A percentile compares a stretch with the other conserved stretches of the same genome.
phyloP scores from a whole-genome alignment of 108 stramenopile species.

The Pseudonitzschia multistriata region DNA sequence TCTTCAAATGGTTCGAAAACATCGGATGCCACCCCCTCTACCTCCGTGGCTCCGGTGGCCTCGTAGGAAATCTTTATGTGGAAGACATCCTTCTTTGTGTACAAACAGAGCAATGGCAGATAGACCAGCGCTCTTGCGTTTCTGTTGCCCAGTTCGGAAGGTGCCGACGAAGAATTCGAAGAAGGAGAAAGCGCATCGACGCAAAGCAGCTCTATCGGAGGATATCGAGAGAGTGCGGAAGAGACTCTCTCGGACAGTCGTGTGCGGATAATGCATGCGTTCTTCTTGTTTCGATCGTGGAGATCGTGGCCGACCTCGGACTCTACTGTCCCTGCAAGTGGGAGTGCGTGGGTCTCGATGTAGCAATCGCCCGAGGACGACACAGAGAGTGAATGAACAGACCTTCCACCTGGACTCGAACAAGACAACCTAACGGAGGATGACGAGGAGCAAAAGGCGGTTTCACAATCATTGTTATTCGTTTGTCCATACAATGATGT shows the following conservation, averaged over 20 bases:
- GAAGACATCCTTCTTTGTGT: constrained; percentile 63
- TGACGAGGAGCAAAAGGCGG: constrained; percentile 1
- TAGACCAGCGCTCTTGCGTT: not conserved
- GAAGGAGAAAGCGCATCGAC: constrained; percentile 42
- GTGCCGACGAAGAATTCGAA: not conserved
- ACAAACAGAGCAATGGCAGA: constrained; percentile 68
- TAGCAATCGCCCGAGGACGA: constrained; percentile 15
- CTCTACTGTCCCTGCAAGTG: constrained; percentile 38
- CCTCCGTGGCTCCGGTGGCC: not conserved
- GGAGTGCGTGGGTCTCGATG: constrained; percentile 56
- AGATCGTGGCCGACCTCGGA: constrained; percentile 9
- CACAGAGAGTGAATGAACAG: constrained; percentile 50
- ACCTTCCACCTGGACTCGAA: constrained; percentile 56
- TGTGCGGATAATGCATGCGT: constrained; percentile 26
- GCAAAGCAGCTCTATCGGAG: constrained; percentile 60
- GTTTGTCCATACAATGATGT: not conserved
- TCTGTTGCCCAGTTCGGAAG: not conserved
- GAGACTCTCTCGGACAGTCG: constrained; percentile 40
- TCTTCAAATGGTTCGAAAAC: constrained; percentile 63
- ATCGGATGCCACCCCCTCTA: constrained; percentile 31
- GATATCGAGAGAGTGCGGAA: constrained; percentile 46
- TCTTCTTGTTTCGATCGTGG: not conserved
- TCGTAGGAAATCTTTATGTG: constrained; percentile 50
- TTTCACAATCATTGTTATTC: not conserved
- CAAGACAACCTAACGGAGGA: constrained; percentile 51